phyloP scores from a whole-genome alignment of 2,329 filamentous ascomycete genomes.

The Chaetomium olivaceum region DNA sequence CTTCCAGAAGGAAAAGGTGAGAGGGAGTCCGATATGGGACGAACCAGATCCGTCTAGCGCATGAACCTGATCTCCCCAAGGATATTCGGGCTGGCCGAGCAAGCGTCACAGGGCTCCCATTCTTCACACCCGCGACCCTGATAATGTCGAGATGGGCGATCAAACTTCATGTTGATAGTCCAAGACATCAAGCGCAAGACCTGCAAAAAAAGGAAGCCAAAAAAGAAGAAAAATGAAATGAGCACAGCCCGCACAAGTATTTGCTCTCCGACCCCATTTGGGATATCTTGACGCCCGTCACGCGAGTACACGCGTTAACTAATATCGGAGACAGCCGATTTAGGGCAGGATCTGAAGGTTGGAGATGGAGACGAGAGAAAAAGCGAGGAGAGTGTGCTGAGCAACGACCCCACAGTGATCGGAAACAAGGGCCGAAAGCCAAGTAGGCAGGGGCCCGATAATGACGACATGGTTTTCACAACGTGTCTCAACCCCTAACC shows the following conservation, averaged over 20 bases:
- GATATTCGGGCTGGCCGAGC: constrained; percentile 11
- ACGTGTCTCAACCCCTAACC: constrained; percentile 11
- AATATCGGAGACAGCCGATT: not conserved
- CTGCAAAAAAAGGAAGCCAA: not conserved
- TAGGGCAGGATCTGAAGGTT: not conserved
- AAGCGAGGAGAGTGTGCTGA: not conserved
- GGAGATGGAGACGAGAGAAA: not conserved
- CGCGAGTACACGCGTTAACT: not conserved
- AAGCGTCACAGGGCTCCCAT: not conserved
- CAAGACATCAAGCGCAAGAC: not conserved
- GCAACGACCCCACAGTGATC: constrained; percentile 2
- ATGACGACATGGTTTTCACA: constrained; percentile 15
- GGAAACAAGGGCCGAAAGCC: constrained; percentile 17
- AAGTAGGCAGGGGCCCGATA: not conserved
- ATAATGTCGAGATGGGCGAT: constrained; percentile 11
- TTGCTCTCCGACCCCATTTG: too few relatives aligned
- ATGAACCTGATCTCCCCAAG: constrained; percentile 33
- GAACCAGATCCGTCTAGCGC: constrained; percentile 31
- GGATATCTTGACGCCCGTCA: not conserved
- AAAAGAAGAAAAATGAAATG: not conserved
- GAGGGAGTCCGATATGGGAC: constrained; percentile 29
- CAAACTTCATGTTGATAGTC: constrained; percentile 1
- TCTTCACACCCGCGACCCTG: not conserved
- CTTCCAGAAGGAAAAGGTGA: constrained; percentile 21
- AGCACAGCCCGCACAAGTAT: not conserved